These are phyloP conservation scores for Pontederia crassipes DNA, from an alignment of 176 grass and related monocot genomes.

Conservation along the genomic window DNA sequence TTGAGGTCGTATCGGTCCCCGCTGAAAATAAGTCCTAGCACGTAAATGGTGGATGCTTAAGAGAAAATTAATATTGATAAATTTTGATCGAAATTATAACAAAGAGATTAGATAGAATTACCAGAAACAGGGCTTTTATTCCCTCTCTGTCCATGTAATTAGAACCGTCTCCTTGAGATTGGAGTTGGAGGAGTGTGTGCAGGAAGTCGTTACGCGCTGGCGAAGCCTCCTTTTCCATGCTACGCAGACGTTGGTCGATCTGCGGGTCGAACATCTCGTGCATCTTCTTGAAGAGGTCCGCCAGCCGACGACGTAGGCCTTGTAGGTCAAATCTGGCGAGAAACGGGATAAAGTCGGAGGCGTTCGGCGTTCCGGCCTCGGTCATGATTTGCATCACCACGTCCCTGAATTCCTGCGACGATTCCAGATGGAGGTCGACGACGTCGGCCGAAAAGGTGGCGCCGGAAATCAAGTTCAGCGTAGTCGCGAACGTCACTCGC, in stretches of 20 bases:
- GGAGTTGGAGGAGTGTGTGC: no score
- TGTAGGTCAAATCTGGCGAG: slow-evolving; percentile 34
- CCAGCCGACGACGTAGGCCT: slow-evolving; percentile 20
- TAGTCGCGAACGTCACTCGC: no score
- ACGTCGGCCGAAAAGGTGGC: no score
- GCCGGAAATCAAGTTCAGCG: no score
- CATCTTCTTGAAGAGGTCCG: slow-evolving; percentile 9
- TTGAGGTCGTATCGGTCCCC: not conserved
- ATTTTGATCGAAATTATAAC: slow-evolving; percentile 18
- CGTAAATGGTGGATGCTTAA: not conserved
- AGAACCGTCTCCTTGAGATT: not conserved
- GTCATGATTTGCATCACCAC: slow-evolving; percentile 7
- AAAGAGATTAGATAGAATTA: slow-evolving; percentile 7
- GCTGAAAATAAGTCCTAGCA: not conserved
- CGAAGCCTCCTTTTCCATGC: no score
- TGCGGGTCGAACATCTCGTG: slow-evolving; percentile 27
- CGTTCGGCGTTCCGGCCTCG: slow-evolving; percentile 18
- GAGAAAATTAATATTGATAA: no score
- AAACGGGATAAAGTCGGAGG: slow-evolving; percentile 41
- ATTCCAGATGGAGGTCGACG: no score
- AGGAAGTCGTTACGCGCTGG: no score
- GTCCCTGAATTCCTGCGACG: no score
- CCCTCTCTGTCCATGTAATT: not conserved
- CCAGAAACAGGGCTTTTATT: slow-evolving; percentile 23
- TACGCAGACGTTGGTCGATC: slow-evolving; percentile 21